A percentile compares a stretch with the other conserved stretches of the same genome.
Evolutionary conservation across 2,329 filamentous ascomycete genomes (phyloP).

Genomic region (Alternaria sp.): DNA sequence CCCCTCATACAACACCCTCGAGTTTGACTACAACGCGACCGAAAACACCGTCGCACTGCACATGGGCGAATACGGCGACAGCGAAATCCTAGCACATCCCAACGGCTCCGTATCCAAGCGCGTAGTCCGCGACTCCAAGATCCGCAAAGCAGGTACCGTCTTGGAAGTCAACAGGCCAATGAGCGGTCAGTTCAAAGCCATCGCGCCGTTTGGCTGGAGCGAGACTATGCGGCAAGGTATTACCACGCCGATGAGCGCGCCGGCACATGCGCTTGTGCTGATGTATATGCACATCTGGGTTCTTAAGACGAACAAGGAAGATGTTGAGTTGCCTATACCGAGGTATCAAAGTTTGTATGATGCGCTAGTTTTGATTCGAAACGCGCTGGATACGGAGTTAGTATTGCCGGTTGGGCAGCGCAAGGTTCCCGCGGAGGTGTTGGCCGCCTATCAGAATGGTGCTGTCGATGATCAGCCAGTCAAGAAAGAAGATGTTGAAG

Average conservation of each 20-base stretch:
- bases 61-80: neutral
- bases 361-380: neutral
- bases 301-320: neutral
- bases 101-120: neutral
- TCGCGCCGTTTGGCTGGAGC: neutral
- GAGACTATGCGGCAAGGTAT: neutral
- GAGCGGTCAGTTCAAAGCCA: neutral
- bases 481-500: accelerated
- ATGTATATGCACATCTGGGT: neutral
- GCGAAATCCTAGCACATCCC: neutral
- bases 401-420: neutral
- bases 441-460: neutral
- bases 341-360: neutral
- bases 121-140: neutral
- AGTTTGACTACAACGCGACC: neutral
- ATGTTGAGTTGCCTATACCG: neutral
- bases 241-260: neutral
- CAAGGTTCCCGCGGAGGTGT: neutral
- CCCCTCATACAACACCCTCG: neutral
- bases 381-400: neutral
- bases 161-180: neutral
- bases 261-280: neutral
- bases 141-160: neutral
- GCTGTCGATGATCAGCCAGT: neutral
- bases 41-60: neutral